Percentiles rank a stretch among this genome's conserved stretches.
phyloP scores from a whole-genome alignment of 495 filamentous ascomycete genomes.

The Aspergillus sclerotiicarbonarius region DNA sequence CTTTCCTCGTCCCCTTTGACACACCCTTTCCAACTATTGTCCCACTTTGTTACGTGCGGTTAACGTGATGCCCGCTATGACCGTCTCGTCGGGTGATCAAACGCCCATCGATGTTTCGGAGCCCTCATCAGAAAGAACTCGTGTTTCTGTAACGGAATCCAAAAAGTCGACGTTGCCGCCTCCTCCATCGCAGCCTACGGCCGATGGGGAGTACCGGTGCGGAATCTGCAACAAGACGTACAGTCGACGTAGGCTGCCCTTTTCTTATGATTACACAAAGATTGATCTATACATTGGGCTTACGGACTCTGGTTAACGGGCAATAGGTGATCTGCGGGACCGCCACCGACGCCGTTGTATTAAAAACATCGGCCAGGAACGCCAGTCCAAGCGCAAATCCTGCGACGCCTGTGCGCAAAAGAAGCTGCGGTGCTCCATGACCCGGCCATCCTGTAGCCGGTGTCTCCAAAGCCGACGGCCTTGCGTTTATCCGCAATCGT shows the following conservation, averaged over 20 bases:
- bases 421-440: conserved; percentile 23
- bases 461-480: conserved; percentile 11
- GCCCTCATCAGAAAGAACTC: not conserved
- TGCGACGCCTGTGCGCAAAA: conserved; percentile 22
- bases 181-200: conserved; percentile 10
- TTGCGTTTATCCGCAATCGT: conserved; percentile 16
- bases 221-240: conserved; percentile 22
- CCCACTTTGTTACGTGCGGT: not conserved
- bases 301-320: not conserved
- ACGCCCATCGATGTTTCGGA: not conserved
- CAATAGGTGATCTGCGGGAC: conserved; percentile 22
- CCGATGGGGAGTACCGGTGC: conserved; percentile 15
- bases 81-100: not conserved
- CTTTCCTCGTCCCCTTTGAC: not conserved
- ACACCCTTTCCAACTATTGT: not conserved
- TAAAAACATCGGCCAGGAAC: conserved; percentile 18
- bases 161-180: conserved; percentile 1
- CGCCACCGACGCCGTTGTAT: conserved; percentile 23
- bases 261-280: too few species aligned
- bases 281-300: too few species aligned
- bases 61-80: not conserved
- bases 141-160: not conserved
- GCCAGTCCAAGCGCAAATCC: conserved; percentile 22
- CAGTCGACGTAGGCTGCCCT: conserved; percentile 13
- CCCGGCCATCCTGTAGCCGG: conserved; percentile 19